A percentile compares a stretch with the other conserved stretches of the same genome.
Evolutionary conservation across 257 asterid species (phyloP).

Genomic region (Solanum arcanum): DNA sequence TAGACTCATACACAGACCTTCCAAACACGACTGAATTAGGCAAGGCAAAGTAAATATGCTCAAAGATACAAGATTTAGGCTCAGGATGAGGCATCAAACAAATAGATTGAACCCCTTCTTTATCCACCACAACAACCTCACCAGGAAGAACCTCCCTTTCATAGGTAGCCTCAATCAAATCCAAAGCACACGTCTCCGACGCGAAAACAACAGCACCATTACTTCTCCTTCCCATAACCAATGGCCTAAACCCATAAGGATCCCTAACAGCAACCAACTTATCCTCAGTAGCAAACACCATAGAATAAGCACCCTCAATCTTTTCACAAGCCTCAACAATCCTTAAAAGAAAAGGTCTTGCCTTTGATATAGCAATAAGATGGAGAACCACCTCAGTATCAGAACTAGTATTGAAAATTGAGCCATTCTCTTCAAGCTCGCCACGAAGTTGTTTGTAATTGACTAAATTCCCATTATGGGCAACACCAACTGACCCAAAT

Average conservation of each 20-base stretch:
- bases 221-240: slow-evolving; percentile 45
- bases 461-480: slow-evolving; percentile 92
- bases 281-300: slow-evolving; percentile 46
- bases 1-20: slow-evolving; percentile 67
- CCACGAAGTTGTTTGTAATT: slow-evolving; percentile 67
- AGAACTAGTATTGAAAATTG: slow-evolving; percentile 74
- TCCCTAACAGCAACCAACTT: slow-evolving; percentile 41
- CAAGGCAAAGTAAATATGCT: slow-evolving; percentile 72
- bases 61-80: slow-evolving; percentile 73
- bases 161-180: slow-evolving; percentile 63
- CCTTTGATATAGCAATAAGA: slow-evolving; percentile 79
- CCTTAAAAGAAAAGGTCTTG: slow-evolving; percentile 64
- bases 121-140: slow-evolving; percentile 37
- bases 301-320: slow-evolving; percentile 82
- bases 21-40: slow-evolving; percentile 78
- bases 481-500: slow-evolving; percentile 88
- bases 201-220: slow-evolving; percentile 39
- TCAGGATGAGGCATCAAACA: slow-evolving; percentile 57
- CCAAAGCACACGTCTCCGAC: slow-evolving; percentile 40
- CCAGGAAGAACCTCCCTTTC: slow-evolving; percentile 45
- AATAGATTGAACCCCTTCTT: slow-evolving; percentile 31
- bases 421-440: slow-evolving; percentile 73
- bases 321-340: slow-evolving; percentile 88
- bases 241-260: slow-evolving; percentile 36
- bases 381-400: slow-evolving; percentile 90